Base-by-base conservation (phyloP, 2,329 filamentous ascomycete genomes). In the Nemania serpens region DNA sequence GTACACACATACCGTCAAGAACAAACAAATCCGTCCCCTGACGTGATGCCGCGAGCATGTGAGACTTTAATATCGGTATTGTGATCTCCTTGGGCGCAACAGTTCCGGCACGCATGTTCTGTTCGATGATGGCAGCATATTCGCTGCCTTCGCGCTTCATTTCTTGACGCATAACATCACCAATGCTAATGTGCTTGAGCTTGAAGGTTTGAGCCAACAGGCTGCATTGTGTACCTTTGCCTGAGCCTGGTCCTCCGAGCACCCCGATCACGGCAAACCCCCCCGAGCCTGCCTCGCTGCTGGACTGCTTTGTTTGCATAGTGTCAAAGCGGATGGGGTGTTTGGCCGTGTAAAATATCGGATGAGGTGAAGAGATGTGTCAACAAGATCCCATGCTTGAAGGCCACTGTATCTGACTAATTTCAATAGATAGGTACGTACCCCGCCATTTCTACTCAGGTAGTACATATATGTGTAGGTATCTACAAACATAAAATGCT, bases 151-250 rank as follows among this genome's bases (percentile, higher is more conserved):
- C 33, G 13, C 53, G 45, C 33, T 41, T 42, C 53, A 56, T 7
- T 41, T 56, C 43, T 11, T 47, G 11, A 7, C 43, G 43, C 43
- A 55, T 9, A 12, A 47, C 20, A 25, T 57, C 45, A 2, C 55
- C 55, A 18, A 57, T 37, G 46, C 55, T 57, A 13, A 57, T 50
- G 46, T 50, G 55, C 11, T 18, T 18, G 6, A 57, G 22, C 18
- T 45, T 43, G 55, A 50, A 50, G 15, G 36, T 17, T n/a, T 50
- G 2, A 13, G 55, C 36, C 15, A 56, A 45, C 53, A 56, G 25
- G 15, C 29, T 45, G 53, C 53, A 57, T 34, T 50, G 55, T 5
- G 55, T 50, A 43, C 46, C 45, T 25, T 57, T 57, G 13, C 54
- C 54, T 20, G 36, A 49, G 11, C 54, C 54, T 12, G 54, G 54